Conservation (phyloP, 2,329 filamentous ascomycete genomes). For the Tolypocladium album region DNA sequence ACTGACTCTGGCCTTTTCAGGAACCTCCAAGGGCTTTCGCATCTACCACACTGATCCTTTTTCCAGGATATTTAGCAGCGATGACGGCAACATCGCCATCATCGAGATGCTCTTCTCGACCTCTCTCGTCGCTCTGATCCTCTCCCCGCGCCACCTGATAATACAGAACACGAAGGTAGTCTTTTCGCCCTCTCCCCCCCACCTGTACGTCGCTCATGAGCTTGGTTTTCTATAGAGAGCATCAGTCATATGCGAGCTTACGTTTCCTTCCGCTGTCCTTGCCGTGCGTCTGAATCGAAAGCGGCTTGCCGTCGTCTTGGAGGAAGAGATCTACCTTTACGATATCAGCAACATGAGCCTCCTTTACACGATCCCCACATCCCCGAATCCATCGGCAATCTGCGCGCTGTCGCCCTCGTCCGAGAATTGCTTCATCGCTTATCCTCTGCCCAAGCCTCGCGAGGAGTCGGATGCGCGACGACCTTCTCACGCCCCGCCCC, state of each 20-base stretch:
- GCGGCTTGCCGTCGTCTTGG: constrained; percentile 82
- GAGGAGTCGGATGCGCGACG: constrained; percentile 46
- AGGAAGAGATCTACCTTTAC: constrained; percentile 96
- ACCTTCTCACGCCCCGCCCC: constrained; percentile 77
- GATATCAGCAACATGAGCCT: constrained; percentile 98
- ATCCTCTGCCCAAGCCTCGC: constrained; percentile 70
- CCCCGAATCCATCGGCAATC: constrained; percentile 83
- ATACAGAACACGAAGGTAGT: constrained; percentile 94
- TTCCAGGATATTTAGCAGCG: constrained; percentile 85
- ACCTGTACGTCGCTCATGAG: background rate
- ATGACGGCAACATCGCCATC: constrained; percentile 89
- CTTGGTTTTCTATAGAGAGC: constrained; percentile 33
- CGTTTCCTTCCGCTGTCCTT: constrained; percentile 91
- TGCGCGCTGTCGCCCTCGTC: constrained; percentile 90
- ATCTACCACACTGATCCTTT: constrained; percentile 97
- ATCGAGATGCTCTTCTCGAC: constrained; percentile 99
- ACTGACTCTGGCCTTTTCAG: constrained; percentile 28
- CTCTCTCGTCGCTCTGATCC: constrained; percentile 84
- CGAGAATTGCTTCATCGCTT: constrained; percentile 91
- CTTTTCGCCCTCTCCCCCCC: constrained; percentile 10
- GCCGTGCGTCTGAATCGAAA: constrained; percentile 92
- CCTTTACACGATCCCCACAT: constrained; percentile 84
- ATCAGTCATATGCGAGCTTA: constrained; percentile 94
- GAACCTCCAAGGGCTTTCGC: constrained; percentile 86
- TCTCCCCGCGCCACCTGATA: constrained; percentile 83